Evolutionary conservation across 2,329 filamentous ascomycete species (phyloP).

Genomic region (Sporothrix brasiliensis): DNA sequence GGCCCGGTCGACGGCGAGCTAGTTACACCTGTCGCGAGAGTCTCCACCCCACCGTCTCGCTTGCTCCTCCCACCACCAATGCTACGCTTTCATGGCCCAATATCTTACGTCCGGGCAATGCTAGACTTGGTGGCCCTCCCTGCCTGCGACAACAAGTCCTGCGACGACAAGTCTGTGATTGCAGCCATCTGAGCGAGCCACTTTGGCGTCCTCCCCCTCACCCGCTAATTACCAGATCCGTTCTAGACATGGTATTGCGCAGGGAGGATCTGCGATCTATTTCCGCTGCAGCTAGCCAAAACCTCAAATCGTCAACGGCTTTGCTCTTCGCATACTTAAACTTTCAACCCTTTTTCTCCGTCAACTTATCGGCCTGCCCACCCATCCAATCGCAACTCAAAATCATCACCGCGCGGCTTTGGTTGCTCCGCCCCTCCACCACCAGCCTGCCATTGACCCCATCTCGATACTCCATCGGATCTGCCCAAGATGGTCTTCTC

Average conservation of each 20-base stretch:
- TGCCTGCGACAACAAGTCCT: not conserved
- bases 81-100: slow-evolving; percentile 20
- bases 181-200: not conserved
- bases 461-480: not conserved
- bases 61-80: slow-evolving; percentile 6
- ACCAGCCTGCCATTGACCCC: not conserved
- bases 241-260: slow-evolving; percentile 2
- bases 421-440: not conserved
- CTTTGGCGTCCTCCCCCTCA: not conserved
- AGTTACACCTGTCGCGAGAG: not conserved
- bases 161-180: not conserved
- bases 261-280: not conserved
- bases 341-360: slow-evolving; percentile 8
- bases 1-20: slow-evolving; percentile 2
- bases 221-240: not conserved
- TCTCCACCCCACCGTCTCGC: not conserved
- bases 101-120: slow-evolving; percentile 9
- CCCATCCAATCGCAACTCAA: slow-evolving; percentile 16
- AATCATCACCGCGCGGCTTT: not conserved
- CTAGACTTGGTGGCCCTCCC: slow-evolving; percentile 16
- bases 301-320: not conserved
- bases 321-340: slow-evolving; percentile 2
- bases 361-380: not conserved
- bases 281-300: not conserved
- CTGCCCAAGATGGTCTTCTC: slow-evolving; percentile 61